These are phyloP conservation scores for Mycena alexandri DNA, from an alignment of 768 basidiomycete genomes.

Conservation along the genomic window DNA sequence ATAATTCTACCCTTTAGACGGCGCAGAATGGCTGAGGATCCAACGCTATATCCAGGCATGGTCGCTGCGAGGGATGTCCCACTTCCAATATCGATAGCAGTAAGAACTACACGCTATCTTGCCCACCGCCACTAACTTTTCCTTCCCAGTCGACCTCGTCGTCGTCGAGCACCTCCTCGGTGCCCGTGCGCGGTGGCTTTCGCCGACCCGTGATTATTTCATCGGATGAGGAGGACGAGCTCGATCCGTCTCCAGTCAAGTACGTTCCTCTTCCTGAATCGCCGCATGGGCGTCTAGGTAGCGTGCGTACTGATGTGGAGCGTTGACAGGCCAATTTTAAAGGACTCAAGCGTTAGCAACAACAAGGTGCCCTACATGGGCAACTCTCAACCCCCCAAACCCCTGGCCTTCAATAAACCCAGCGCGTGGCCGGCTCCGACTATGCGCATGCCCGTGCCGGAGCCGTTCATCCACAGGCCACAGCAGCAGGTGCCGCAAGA, in stretches of 20 bases:
- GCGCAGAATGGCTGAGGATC: conserved; percentile 34
- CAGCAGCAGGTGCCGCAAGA: conserved; percentile 21
- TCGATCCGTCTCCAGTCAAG: conserved; percentile 41
- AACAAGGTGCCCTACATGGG: conserved; percentile 23
- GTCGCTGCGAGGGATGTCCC: conserved; percentile 3
- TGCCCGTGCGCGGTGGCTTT: conserved; percentile 9
- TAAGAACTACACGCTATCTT: background rate
- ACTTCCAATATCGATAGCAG: conserved; percentile 32
- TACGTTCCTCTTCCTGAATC: background rate
- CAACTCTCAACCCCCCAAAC: conserved; percentile 19
- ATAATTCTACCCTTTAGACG: conserved; percentile 22
- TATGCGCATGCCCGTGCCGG: conserved; percentile 44
- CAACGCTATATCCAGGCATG: conserved; percentile 27
- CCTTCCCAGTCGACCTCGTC: conserved; percentile 24
- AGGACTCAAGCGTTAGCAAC: too few species aligned
- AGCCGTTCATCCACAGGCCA: conserved; percentile 44
- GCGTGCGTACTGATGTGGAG: conserved; percentile 25
- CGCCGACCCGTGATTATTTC: conserved; percentile 44
- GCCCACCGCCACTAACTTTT: background rate
- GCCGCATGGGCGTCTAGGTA: background rate
- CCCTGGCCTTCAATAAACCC: conserved; percentile 7
- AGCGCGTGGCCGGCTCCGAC: conserved; percentile 26
- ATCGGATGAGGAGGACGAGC: conserved; percentile 42
- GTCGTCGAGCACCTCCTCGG: conserved; percentile 28
- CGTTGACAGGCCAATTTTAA: conserved; percentile 27